phyloP scores from a whole-genome alignment of 805 yeast species.

The Suhomyces prunicola region DNA sequence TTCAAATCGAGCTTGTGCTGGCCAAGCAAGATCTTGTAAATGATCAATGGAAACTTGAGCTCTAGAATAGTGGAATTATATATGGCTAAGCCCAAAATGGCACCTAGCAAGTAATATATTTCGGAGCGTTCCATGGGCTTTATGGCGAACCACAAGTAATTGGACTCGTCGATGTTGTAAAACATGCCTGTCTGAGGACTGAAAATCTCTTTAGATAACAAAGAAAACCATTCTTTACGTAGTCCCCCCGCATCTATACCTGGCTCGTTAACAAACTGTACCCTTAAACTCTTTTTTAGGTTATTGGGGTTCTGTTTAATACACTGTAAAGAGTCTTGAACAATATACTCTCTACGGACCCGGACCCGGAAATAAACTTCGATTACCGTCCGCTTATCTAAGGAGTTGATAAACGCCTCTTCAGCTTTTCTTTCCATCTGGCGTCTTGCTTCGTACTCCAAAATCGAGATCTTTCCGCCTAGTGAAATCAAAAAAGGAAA shows the following conservation, averaged over 20 bases:
- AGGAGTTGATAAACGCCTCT: slow-evolving; percentile 76
- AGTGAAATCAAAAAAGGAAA: slow-evolving; percentile 79
- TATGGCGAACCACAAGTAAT: slow-evolving; percentile 71
- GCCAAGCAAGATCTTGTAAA: slow-evolving; percentile 70
- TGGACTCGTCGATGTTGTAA: slow-evolving; percentile 61
- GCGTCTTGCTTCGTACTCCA: slow-evolving; percentile 77
- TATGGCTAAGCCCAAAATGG: slow-evolving; percentile 83
- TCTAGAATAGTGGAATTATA: slow-evolving; percentile 87
- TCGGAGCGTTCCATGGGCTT: slow-evolving; percentile 45
- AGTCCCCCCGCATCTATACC: slow-evolving; percentile 97
- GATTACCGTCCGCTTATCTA: slow-evolving; percentile 57
- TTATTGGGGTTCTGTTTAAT: slow-evolving; percentile 55
- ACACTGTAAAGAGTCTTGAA: slow-evolving; percentile 70
- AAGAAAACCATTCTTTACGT: slow-evolving; percentile 87
- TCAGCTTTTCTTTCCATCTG: slow-evolving; percentile 87
- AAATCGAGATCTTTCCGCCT: slow-evolving; percentile 75
- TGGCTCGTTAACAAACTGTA: slow-evolving; percentile 83
- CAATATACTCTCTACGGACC: slow-evolving; percentile 64
- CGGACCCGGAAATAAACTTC: slow-evolving; percentile 68
- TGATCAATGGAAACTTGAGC: slow-evolving; percentile 67
- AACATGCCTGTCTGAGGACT: slow-evolving; percentile 68
- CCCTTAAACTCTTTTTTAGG: slow-evolving; percentile 68
- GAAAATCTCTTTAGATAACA: slow-evolving; percentile 68
- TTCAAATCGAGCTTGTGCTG: slow-evolving; percentile 48
- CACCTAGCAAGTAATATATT: slow-evolving; percentile 75